Evolutionary conservation across 2,329 filamentous ascomycete genomes (phyloP), one percentile per base, ranked within the genome.

Genomic region (Trichoderma sp.): DNA sequence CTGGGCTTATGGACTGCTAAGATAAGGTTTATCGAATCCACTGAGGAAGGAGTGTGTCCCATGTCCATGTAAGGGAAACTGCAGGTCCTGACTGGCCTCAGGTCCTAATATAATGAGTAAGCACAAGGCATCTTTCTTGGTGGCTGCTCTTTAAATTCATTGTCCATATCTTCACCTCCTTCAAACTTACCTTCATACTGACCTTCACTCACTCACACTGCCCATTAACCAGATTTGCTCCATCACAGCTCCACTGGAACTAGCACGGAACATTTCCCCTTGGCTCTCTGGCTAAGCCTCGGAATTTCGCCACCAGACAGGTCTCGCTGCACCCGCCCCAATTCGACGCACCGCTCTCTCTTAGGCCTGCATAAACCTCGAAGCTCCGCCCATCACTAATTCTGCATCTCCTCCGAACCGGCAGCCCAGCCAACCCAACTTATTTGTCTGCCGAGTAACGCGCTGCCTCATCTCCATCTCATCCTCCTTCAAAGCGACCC

Each of bases 401-500:
- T 72, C 69, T 72, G 69, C 69, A 72, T 72, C 60, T 64, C 59
- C 60, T 72, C 69, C 69, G 60, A 56, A 72, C 24, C 33, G 69
- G 69, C 69, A 64, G 50, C 41, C 74, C 53, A 68, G 60, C 75
- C 63, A 29, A 53, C 38, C 59, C 16, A 24, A 72, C 56, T 62
- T 35, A 38, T 38, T 64, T 50, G 38, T 41, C 31, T 41, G 50
- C 31, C 38, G 18, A 41, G 18, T 7, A 66, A 50, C 64, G 33
- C 33, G 50, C 63, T 24, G 63, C 63, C 56, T 6, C 50, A 45
- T 21, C 63, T 50, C 59, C 59, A 63, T 35, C 31, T 59, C 33
- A 64, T 64, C 60, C 14, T 35, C 59, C 27, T 14, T 53, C 69
- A 53, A 38, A 31, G n/a, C 67, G 67, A 45, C 53, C 66, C 12